These are phyloP conservation scores for Ganoderma lucidum DNA, from an alignment of 1,284 basidiomycete species.

Conservation along the genomic window DNA sequence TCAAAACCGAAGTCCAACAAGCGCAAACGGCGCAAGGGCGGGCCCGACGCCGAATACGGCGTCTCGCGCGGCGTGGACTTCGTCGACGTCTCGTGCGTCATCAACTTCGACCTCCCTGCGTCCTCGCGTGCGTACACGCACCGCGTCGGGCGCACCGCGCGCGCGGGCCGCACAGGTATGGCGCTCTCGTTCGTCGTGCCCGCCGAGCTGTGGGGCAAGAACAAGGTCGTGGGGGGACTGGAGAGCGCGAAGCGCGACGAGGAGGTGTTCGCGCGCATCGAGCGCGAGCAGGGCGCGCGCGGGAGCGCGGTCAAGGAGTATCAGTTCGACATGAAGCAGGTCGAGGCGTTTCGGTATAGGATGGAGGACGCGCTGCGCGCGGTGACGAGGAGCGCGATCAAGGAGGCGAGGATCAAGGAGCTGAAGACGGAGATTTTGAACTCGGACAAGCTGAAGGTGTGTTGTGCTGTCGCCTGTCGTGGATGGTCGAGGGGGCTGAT, in stretches of 20 bases:
- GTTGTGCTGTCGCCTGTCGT: slow-evolving; percentile 31
- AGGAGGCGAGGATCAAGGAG: slow-evolving; percentile 95
- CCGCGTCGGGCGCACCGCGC: slow-evolving; percentile 94
- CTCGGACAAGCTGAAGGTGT: slow-evolving; percentile 94
- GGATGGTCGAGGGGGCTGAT: not conserved
- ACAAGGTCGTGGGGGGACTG: slow-evolving; percentile 72
- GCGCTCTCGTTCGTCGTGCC: slow-evolving; percentile 93
- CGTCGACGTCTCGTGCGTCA: slow-evolving; percentile 95
- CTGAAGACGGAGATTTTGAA: slow-evolving; percentile 94
- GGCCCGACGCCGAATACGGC: slow-evolving; percentile 83
- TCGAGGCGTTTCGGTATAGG: slow-evolving; percentile 98
- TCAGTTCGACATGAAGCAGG: slow-evolving; percentile 92
- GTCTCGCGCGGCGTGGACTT: slow-evolving; percentile 98
- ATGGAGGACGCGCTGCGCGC: slow-evolving; percentile 96
- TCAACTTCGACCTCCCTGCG: slow-evolving; percentile 97
- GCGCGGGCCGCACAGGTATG: slow-evolving; percentile 94
- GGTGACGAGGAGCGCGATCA: slow-evolving; percentile 87
- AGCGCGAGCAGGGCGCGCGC: slow-evolving; percentile 73
- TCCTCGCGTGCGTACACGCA: slow-evolving; percentile 95
- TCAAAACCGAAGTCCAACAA: slow-evolving; percentile 42
- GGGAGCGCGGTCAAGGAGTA: slow-evolving; percentile 91
- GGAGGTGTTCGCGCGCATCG: slow-evolving; percentile 79
- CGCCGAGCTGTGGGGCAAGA: slow-evolving; percentile 77
- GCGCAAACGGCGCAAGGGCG: slow-evolving; percentile 42
- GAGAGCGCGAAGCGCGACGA: slow-evolving; percentile 82